These are phyloP conservation scores for Pleurotus ostreatus DNA, from an alignment of 768 basidiomycete species.

Conservation along the genomic window DNA sequence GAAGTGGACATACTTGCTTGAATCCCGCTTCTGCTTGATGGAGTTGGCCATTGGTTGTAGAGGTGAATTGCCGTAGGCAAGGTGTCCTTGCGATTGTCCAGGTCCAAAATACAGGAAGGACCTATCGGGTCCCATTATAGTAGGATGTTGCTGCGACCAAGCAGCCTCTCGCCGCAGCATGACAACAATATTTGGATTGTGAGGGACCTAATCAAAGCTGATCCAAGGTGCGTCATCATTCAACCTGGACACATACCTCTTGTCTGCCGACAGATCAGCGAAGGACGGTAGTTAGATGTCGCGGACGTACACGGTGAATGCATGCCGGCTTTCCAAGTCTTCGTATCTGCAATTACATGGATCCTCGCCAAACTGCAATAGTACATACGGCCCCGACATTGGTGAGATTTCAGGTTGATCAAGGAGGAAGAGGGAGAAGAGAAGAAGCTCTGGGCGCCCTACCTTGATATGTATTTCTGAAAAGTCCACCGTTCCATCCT, in stretches of 20 bases:
- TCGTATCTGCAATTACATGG: constrained; percentile 57
- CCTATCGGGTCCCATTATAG: constrained; percentile 77
- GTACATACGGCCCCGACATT: constrained; percentile 39
- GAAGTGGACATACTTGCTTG: constrained; percentile 51
- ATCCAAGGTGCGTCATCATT: background rate
- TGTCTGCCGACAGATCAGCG: constrained; percentile 9
- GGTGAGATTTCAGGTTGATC: constrained; percentile 8
- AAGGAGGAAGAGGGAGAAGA: constrained; percentile 11
- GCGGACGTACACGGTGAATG: constrained; percentile 62
- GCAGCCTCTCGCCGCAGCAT: constrained; percentile 58
- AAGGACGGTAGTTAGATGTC: constrained; percentile 2
- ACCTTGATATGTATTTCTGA: constrained; percentile 10
- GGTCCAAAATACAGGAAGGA: constrained; percentile 79
- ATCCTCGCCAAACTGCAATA: constrained; percentile 65
- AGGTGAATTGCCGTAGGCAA: constrained; percentile 65
- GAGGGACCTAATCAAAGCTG: constrained; percentile 7
- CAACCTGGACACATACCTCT: background rate
- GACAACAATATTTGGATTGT: constrained; percentile 58
- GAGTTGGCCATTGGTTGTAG: constrained; percentile 55
- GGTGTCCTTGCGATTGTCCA: constrained; percentile 50
- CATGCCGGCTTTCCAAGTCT: constrained; percentile 58
- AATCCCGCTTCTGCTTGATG: constrained; percentile 52
- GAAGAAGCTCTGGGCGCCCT: constrained; percentile 13
- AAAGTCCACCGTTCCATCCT: constrained; percentile 11
- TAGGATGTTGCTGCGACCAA: constrained; percentile 66